Percentiles rank a stretch among this genome's conserved stretches.
Evolutionary conservation across 805 yeast species (phyloP).

Genomic region (Suhomyces tanzawaensis): DNA sequence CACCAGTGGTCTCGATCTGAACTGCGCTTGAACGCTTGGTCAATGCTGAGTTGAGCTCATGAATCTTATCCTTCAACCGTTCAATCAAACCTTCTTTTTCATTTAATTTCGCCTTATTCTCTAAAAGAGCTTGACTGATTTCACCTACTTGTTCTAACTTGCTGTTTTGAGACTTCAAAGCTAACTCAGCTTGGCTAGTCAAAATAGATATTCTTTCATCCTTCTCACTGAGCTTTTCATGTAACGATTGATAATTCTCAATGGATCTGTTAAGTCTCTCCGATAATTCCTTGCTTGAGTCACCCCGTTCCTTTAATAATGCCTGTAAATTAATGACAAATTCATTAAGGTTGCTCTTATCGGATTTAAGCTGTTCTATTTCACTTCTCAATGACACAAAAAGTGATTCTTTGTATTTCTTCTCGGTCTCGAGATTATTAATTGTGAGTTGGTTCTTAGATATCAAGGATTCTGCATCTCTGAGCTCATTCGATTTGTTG

Average conservation of each 20-base stretch:
- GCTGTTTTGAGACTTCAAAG: constrained; percentile 51
- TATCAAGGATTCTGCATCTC: constrained; percentile 47
- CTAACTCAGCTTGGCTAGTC: constrained; percentile 55
- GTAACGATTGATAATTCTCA: constrained; percentile 43
- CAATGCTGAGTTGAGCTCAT: constrained; percentile 10
- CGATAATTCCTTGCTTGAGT: constrained; percentile 47
- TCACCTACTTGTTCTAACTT: constrained; percentile 57
- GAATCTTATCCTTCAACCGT: constrained; percentile 36
- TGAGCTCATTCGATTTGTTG: constrained; percentile 46
- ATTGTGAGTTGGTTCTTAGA: constrained; percentile 46
- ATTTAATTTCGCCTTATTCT: constrained; percentile 40
- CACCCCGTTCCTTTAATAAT: constrained; percentile 59
- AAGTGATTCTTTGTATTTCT: constrained; percentile 45
- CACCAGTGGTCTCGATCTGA: constrained; percentile 1
- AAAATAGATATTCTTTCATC: constrained; percentile 54
- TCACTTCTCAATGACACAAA: constrained; percentile 54
- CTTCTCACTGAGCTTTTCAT: constrained; percentile 46
- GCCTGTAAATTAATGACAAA: constrained; percentile 60
- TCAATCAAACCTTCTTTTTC: constrained; percentile 41
- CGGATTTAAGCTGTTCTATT: constrained; percentile 51
- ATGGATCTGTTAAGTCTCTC: constrained; percentile 49
- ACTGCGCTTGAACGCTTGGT: constrained; percentile 5
- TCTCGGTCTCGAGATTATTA: constrained; percentile 54
- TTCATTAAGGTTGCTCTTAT: constrained; percentile 56
- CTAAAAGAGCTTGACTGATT: constrained; percentile 44